A percentile compares a stretch with the other conserved stretches of the same genome.
Conservation (phyloP, 352 stramenopile genomes). For the Thraustochytrium sp. region DNA sequence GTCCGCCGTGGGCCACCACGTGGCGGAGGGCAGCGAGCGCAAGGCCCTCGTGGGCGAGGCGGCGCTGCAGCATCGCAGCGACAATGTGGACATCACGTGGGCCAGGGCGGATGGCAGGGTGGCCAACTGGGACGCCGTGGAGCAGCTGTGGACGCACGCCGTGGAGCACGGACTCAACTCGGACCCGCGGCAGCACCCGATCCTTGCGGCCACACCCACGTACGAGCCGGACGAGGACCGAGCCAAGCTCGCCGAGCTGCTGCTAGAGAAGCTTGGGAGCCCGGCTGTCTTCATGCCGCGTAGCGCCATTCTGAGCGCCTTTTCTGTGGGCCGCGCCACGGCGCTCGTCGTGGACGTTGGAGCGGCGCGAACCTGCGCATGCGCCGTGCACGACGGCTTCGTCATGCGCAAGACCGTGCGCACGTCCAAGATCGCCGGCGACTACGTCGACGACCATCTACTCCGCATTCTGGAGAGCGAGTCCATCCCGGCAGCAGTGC, state of each 20-base stretch:
- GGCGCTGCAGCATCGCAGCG: background rate
- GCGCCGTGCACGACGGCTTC: conserved; percentile 82
- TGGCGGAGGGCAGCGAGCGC: background rate
- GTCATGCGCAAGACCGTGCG: conserved; percentile 60
- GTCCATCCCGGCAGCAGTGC: background rate
- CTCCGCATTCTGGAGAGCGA: conserved; percentile 41
- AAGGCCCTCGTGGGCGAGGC: background rate
- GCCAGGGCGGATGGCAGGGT: background rate
- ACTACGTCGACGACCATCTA: conserved; percentile 50
- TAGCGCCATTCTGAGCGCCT: conserved; percentile 77
- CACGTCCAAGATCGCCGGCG: conserved; percentile 45
- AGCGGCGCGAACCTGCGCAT: conserved; percentile 69
- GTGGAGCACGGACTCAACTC: conserved; percentile 64
- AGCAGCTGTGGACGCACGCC: conserved; percentile 69
- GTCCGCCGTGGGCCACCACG: conserved; percentile 47
- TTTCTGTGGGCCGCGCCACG: conserved; percentile 74
- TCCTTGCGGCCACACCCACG: conserved; percentile 58
- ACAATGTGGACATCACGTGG: conserved; percentile 13
- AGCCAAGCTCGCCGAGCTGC: conserved; percentile 69
- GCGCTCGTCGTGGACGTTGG: conserved; percentile 80
- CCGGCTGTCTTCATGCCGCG: conserved; percentile 81
- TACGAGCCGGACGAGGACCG: conserved; percentile 63
- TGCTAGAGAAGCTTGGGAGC: conserved; percentile 82
- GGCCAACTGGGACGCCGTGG: conserved; percentile 66
- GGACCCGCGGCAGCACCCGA: conserved; percentile 49